Conservation (phyloP, 1,284 basidiomycete genomes). For the Moniliella sp. region DNA sequence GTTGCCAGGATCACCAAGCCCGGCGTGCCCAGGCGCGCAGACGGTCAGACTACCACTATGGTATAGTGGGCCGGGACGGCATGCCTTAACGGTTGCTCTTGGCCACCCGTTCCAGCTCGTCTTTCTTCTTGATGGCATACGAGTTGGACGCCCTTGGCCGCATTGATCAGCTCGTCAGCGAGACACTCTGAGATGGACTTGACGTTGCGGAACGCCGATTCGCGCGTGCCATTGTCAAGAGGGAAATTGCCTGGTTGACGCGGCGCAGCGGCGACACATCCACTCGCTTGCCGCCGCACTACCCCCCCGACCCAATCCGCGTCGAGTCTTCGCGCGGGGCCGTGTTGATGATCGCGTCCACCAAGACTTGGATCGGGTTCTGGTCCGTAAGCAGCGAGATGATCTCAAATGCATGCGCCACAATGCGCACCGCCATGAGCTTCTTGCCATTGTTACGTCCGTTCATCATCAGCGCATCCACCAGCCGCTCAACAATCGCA, state of each 20-base stretch:
- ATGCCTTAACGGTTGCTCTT: constrained; percentile 96
- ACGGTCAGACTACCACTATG: too few species aligned
- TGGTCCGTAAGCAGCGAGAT: constrained; percentile 99
- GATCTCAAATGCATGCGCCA: constrained; percentile 98
- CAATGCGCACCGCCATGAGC: constrained; percentile 94
- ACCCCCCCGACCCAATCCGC: constrained; percentile 97
- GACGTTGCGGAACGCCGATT: constrained; percentile 98
- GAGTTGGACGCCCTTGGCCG: constrained; percentile 99
- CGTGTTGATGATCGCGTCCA: constrained; percentile 98
- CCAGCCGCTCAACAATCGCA: constrained; percentile 97
- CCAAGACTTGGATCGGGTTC: constrained; percentile 94
- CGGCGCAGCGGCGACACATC: constrained; percentile 94
- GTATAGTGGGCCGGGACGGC: too few species aligned
- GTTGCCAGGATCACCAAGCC: too few species aligned
- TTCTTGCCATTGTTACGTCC: constrained; percentile 99
- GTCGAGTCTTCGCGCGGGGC: constrained; percentile 99
- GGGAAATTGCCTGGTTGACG: constrained; percentile 89
- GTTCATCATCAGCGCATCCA: constrained; percentile 95
- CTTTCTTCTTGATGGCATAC: constrained; percentile 85
- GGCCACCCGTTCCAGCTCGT: constrained; percentile 95
- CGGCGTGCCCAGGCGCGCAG: too few species aligned
- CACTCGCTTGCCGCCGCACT: constrained; percentile 96
- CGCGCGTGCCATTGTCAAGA: constrained; percentile 88
- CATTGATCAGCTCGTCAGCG: constrained; percentile 98
- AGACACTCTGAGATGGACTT: constrained; percentile 89